Evolutionary conservation across 2,329 filamentous ascomycete species (phyloP).

Genomic region (Phialocephala subalpina): DNA sequence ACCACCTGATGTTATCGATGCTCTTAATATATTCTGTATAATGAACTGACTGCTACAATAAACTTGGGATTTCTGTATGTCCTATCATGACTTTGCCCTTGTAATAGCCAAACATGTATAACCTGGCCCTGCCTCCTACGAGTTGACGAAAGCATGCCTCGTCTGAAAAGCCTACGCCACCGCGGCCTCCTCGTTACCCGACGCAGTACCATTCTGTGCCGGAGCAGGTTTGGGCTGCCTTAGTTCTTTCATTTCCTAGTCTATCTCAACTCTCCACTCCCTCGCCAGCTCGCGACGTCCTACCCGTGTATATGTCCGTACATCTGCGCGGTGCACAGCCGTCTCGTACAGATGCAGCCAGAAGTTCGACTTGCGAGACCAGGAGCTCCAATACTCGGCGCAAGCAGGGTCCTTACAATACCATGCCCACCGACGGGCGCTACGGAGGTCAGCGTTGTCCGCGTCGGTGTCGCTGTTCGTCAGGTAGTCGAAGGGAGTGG

Average conservation of each 20-base stretch:
- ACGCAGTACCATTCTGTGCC: too few relatives aligned
- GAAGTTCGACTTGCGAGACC: conserved; percentile 25
- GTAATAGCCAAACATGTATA: too few relatives aligned
- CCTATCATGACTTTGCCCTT: too few relatives aligned
- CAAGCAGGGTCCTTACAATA: conserved; percentile 16
- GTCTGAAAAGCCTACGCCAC: conserved; percentile 19
- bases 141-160: conserved; percentile 26
- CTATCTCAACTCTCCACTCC: conserved; percentile 30
- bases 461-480: conserved; percentile 26
- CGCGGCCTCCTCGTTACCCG: conserved; percentile 25
- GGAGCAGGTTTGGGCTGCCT: conserved; percentile 9
- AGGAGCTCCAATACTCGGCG: conserved; percentile 13
- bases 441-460: conserved; percentile 25
- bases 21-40: too few relatives aligned
- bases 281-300: too few relatives aligned
- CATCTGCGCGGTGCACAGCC: too few relatives aligned
- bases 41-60: too few relatives aligned
- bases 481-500: conserved; percentile 27
- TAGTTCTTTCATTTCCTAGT: background rate
- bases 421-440: conserved; percentile 24
- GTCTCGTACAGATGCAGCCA: too few relatives aligned
- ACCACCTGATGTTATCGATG: too few relatives aligned
- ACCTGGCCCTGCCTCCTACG: too few relatives aligned
- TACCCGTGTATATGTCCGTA: too few relatives aligned
- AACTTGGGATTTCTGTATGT: too few relatives aligned